Percentiles rank a stretch among this genome's conserved stretches.
phyloP scores from a whole-genome alignment of 805 yeast species.

The Saccharomycopsis babjevae region DNA sequence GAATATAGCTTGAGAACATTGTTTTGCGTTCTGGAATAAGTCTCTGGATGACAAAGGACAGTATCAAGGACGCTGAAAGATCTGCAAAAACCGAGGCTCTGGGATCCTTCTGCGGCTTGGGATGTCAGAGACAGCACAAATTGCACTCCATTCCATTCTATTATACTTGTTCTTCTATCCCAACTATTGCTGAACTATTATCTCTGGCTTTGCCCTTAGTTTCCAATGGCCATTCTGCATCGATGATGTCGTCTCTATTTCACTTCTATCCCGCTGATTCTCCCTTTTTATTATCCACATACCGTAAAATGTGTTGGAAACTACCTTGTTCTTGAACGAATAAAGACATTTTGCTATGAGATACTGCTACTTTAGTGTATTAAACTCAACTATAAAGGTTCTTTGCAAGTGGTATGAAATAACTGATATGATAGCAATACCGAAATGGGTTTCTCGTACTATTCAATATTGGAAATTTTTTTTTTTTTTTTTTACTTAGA shows the following conservation, averaged over 20 bases:
- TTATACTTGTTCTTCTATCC: too few relatives aligned
- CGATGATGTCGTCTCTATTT: too few relatives aligned
- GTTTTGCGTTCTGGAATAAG: too few relatives aligned
- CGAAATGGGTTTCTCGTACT: background rate
- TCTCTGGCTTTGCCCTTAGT: too few relatives aligned
- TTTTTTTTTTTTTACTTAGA: background rate
- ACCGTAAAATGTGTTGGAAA: constrained; percentile 99
- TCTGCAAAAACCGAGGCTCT: too few relatives aligned
- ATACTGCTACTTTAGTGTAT: constrained; percentile 3
- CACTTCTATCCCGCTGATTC: background rate
- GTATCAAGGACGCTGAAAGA: too few relatives aligned
- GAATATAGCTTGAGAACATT: too few relatives aligned
- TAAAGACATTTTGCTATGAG: constrained; percentile 63
- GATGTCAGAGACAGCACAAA: too few relatives aligned
- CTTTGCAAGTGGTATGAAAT: background rate
- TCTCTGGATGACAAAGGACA: too few relatives aligned
- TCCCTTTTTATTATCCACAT: constrained; percentile 34
- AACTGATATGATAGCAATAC: background rate
- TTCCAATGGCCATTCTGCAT: too few relatives aligned
- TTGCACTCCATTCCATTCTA: too few relatives aligned
- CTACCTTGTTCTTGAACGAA: constrained; percentile 98
- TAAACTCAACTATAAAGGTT: background rate
- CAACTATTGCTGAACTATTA: too few relatives aligned
- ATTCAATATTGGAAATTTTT: background rate
- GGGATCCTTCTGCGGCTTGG: background rate